Conservation (phyloP, 2,329 filamentous ascomycete species). For the Fusarium papillatum region DNA sequence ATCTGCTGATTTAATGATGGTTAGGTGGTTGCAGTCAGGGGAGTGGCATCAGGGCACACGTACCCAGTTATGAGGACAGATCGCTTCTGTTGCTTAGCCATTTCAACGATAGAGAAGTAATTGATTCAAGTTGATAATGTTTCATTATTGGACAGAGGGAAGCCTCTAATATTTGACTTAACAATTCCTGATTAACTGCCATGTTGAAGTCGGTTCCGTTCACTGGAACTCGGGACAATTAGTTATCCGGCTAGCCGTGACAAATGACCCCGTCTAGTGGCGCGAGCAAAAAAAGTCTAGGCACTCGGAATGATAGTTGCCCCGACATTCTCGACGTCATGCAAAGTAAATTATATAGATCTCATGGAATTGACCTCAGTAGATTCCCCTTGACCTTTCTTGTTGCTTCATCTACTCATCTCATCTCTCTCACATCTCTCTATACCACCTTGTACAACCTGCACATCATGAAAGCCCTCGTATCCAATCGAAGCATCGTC, state of each 20-base stretch:
- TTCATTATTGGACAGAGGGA: background rate
- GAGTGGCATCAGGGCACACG: background rate
- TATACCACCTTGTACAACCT: background rate
- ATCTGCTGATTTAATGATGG: background rate
- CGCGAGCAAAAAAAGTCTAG: background rate
- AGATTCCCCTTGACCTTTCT: background rate
- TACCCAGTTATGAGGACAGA: slow-evolving; percentile 7
- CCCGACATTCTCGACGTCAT: background rate
- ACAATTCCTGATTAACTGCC: background rate
- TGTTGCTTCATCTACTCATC: background rate
- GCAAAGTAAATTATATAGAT: background rate
- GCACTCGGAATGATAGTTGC: background rate
- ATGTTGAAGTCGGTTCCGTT: background rate
- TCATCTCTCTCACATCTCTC: background rate
- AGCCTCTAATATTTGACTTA: background rate
- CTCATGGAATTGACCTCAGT: background rate
- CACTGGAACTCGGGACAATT: background rate
- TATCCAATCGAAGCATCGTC: background rate
- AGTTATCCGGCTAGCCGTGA: background rate
- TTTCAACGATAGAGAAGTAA: background rate
- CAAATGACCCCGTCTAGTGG: background rate
- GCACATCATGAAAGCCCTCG: background rate
- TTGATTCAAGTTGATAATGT: background rate
- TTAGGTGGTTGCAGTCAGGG: background rate
- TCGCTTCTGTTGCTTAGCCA: background rate